Percentiles rank a stretch among this genome's conserved stretches.
Evolutionary conservation across 768 basidiomycete species (phyloP).

Genomic region (Hypholoma fasciculare): DNA sequence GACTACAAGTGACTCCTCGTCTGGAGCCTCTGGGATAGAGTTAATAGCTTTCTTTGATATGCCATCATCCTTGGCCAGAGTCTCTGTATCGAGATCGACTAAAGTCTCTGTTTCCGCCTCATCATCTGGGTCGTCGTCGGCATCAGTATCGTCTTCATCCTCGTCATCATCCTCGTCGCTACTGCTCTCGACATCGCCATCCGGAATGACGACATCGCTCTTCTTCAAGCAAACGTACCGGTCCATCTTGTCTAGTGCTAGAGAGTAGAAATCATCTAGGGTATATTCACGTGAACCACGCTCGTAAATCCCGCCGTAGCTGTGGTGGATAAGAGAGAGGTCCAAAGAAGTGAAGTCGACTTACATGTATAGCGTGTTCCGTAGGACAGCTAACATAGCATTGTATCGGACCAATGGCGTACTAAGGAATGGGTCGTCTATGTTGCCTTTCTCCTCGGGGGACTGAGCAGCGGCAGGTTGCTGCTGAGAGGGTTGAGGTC

Average conservation of each 20-base stretch:
- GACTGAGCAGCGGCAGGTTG: no score
- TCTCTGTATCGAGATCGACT: conserved; percentile 30
- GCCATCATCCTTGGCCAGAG: conserved; percentile 9
- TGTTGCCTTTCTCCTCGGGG: conserved; percentile 32
- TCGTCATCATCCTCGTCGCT: conserved; percentile 62
- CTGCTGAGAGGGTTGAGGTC: no score
- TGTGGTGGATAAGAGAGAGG: conserved; percentile 21
- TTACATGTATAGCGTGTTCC: conserved; percentile 85
- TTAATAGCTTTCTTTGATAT: neutral
- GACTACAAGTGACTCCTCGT: neutral
- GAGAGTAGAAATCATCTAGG: conserved; percentile 81
- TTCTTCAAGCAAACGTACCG: conserved; percentile 71
- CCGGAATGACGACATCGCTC: conserved; percentile 60
- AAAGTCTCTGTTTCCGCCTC: conserved; percentile 22
- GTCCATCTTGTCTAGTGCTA: conserved; percentile 86
- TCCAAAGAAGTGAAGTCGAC: conserved; percentile 24
- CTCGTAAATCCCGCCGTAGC: conserved; percentile 91
- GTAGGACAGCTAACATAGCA: conserved; percentile 82
- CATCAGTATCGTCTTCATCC: conserved; percentile 44
- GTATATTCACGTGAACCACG: conserved; percentile 83
- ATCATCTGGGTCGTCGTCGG: conserved; percentile 44
- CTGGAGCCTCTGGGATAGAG: conserved; percentile 3
- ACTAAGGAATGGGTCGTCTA: conserved; percentile 65
- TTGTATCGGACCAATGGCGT: conserved; percentile 79
- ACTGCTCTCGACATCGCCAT: conserved; percentile 62